Evolutionary conservation across 148 eudicot species (phyloP).

Genomic region (Salicornia ramosissima): DNA sequence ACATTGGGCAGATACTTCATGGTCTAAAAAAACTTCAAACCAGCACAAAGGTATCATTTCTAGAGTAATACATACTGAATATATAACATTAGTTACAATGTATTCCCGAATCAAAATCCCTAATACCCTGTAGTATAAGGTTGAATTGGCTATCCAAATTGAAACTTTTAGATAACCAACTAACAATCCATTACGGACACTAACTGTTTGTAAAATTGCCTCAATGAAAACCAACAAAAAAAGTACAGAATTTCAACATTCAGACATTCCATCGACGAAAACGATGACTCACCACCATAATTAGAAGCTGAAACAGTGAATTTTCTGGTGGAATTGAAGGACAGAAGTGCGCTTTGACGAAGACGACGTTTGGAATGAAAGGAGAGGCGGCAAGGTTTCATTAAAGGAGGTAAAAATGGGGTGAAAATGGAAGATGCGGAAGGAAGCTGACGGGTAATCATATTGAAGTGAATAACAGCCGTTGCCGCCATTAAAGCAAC

Average conservation of each 20-base stretch:
- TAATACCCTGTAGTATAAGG: not conserved
- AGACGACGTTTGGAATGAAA: constrained; percentile 20
- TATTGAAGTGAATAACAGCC: constrained; percentile 26
- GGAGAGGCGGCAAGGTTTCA: constrained; percentile 24
- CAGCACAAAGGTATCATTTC: too few species aligned
- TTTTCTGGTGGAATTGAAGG: constrained; percentile 14
- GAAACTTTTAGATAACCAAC: not conserved
- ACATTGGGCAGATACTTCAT: not conserved
- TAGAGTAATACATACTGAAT: too few species aligned
- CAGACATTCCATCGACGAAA: not conserved
- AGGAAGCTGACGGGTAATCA: constrained; percentile 33
- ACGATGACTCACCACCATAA: constrained; percentile 19
- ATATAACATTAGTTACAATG: too few species aligned
- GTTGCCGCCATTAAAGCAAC: constrained; percentile 26
- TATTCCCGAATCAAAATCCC: too few species aligned
- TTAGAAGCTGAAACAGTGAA: constrained; percentile 30
- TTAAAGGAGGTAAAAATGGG: constrained; percentile 20
- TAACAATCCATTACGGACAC: not conserved
- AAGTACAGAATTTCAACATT: not conserved
- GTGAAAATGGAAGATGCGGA: constrained; percentile 21
- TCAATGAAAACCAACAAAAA: constrained; percentile 7
- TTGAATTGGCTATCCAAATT: not conserved
- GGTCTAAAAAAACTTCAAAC: too few species aligned
- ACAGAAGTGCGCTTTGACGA: constrained; percentile 9
- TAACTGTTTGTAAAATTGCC: constrained; percentile 24